phyloP scores from a whole-genome alignment of 208 protist genomes.

The Acanthamoeba castellanii region DNA sequence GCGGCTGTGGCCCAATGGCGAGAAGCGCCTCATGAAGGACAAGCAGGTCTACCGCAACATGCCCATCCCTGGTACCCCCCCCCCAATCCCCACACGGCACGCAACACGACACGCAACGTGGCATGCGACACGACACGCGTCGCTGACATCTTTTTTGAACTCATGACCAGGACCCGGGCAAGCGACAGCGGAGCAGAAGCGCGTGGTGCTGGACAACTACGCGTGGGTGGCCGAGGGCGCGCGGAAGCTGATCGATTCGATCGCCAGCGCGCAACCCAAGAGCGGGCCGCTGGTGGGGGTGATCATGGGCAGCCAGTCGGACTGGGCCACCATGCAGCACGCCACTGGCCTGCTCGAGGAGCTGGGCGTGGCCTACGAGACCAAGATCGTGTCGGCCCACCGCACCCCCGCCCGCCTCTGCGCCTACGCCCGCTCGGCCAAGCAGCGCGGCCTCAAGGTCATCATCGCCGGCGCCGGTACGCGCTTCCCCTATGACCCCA shows the following conservation, averaged over 20 bases:
- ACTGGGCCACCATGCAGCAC: slow-evolving; percentile 88
- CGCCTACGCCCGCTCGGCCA: slow-evolving; percentile 83
- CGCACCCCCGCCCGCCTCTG: slow-evolving; percentile 89
- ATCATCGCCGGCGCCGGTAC: slow-evolving; percentile 88
- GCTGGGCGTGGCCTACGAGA: slow-evolving; percentile 89
- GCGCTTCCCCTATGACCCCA: background rate
- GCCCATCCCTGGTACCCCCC: background rate
- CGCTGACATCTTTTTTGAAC: background rate
- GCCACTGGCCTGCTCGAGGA: slow-evolving; percentile 83
- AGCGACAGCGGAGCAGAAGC: slow-evolving; percentile 5
- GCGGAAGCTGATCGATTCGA: slow-evolving; percentile 31
- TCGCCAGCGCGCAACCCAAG: background rate
- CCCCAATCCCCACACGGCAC: background rate
- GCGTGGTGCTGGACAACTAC: slow-evolving; percentile 34
- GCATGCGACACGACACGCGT: background rate
- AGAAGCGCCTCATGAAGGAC: slow-evolving; percentile 74
- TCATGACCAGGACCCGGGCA: background rate
- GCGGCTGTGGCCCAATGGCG: slow-evolving; percentile 80
- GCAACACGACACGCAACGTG: background rate
- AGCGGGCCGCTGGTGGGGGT: slow-evolving; percentile 86
- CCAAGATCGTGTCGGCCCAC: slow-evolving; percentile 91
- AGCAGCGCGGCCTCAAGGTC: slow-evolving; percentile 68
- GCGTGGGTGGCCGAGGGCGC: slow-evolving; percentile 16
- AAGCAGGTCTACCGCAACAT: slow-evolving; percentile 68
- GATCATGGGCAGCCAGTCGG: slow-evolving; percentile 92